phyloP scores from a whole-genome alignment of 768 basidiomycete genomes.

The Lactarius deliciosus region DNA sequence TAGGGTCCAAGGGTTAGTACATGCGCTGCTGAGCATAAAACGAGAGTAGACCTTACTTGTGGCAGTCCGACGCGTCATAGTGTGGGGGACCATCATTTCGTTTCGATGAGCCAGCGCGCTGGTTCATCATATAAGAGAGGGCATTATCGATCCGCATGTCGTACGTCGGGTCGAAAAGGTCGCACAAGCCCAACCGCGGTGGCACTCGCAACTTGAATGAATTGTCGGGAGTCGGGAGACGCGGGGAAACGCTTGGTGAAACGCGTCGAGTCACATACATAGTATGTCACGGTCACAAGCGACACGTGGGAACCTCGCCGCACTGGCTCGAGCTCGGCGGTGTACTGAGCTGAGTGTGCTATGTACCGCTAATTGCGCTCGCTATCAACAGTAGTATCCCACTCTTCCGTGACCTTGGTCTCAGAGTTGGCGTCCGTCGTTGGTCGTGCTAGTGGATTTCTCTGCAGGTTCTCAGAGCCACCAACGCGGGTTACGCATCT shows the following conservation, averaged over 20 bases:
- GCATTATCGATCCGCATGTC: slow-evolving; percentile 19
- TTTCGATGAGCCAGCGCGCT: slow-evolving; percentile 7
- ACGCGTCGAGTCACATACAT: background rate
- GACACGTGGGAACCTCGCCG: background rate
- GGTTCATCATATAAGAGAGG: slow-evolving; percentile 11
- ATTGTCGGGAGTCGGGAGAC: too few species aligned
- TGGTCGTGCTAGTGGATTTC: too few species aligned
- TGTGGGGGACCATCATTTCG: background rate
- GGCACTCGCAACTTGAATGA: background rate
- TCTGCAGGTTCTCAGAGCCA: too few species aligned
- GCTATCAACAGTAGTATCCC: too few species aligned
- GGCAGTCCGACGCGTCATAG: slow-evolving; percentile 13
- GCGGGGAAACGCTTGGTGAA: too few species aligned
- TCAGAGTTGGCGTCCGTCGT: too few species aligned
- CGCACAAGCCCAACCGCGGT: background rate
- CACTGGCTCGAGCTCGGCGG: too few species aligned
- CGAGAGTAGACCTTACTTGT: slow-evolving; percentile 8
- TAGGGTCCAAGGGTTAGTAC: background rate
- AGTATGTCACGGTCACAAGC: background rate
- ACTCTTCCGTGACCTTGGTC: too few species aligned
- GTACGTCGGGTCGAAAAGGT: slow-evolving; percentile 2
- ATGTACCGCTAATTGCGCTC: too few species aligned
- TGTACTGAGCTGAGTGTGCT: too few species aligned
- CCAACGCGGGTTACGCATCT: too few species aligned
- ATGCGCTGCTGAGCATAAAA: background rate